phyloP scores from a whole-genome alignment of 1,139 yeast species.

The Kurtzmaniella quercitrusa region DNA sequence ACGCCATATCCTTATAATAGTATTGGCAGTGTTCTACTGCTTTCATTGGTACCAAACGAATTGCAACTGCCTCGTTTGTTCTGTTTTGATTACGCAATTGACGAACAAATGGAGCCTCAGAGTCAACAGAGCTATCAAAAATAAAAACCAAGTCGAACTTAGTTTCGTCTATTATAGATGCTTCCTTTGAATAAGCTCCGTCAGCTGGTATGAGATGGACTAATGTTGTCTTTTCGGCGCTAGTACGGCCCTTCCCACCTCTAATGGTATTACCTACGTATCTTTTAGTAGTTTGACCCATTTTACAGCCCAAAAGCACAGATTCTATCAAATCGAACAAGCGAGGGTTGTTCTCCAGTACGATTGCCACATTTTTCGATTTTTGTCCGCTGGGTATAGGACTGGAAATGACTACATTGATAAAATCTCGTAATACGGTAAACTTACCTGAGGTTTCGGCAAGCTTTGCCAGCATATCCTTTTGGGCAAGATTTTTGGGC shows the following conservation, averaged over 20 bases:
- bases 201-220: constrained; percentile 46
- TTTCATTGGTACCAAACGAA: constrained; percentile 70
- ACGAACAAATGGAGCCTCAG: constrained; percentile 25
- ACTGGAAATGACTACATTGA: constrained; percentile 36
- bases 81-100: constrained; percentile 31
- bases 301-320: constrained; percentile 61
- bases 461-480: constrained; percentile 71
- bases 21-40: constrained; percentile 74
- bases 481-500: constrained; percentile 75
- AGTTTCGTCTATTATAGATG: constrained; percentile 19
- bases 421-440: constrained; percentile 57
- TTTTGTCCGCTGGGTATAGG: constrained; percentile 19
- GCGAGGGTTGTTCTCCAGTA: constrained; percentile 35
- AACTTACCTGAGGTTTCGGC: constrained; percentile 88
- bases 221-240: constrained; percentile 15
- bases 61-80: constrained; percentile 45
- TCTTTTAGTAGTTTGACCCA: constrained; percentile 52
- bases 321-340: constrained; percentile 79
- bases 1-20: constrained; percentile 21
- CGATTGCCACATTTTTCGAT: constrained; percentile 38
- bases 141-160: constrained; percentile 63
- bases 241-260: constrained; percentile 23
- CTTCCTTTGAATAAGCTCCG: constrained; percentile 28
- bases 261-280: constrained; percentile 56
- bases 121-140: constrained; percentile 67